Base-by-base conservation (phyloP, 2,329 filamentous ascomycete species). In the Chaetomium sp. region DNA sequence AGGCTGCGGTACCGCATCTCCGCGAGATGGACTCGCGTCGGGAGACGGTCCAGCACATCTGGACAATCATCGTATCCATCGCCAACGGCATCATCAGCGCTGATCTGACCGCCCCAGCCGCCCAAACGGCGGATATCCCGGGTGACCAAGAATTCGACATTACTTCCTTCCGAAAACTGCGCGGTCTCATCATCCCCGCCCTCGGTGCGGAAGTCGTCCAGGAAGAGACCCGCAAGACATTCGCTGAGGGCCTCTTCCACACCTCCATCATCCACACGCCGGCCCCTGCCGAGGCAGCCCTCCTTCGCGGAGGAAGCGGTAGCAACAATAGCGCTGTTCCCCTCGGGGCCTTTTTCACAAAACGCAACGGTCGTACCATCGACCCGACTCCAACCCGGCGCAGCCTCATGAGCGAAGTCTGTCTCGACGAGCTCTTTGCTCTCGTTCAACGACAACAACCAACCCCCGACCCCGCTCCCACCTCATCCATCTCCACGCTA, bases 131-230 rank as follows among this genome's bases (percentile, higher is more conserved):
- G 1, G 70, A 77, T 57, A 77, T 91, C 38, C 69, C 74, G 3
- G 75, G 77, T 7, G 92, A 99, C 65, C 86, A 97, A 70, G 70
- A 76, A 1, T 95, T 95, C 65, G 94, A 99, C 67, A 87, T 95
- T 14, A 66, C 74, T 1, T 85, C 88, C 0, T 95, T 96, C 67
- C 73, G 73, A 35, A 78, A 79, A 49, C 74, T 97, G 0, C 80
- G 85, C 41, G 76, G 81, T 8, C 77, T 96, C 37, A 84, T 95
- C 42, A 86, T 90, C 4, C 86, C 89, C 0, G 74, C 81, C 1
- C 78, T 97, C 0, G 88, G 91, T 2, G 80, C 83, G 0, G 68
- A 79, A 5, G 71, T 75, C 2, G 79, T 96, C 6, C 76, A 84
- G 1, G 85, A 91, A 60, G 75, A 76, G 59, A 82, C 86, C 3